Evolutionary conservation across 257 asterid genomes (phyloP), one percentile per base, ranked within the genome.

Genomic region (Lavandula angustifolia): DNA sequence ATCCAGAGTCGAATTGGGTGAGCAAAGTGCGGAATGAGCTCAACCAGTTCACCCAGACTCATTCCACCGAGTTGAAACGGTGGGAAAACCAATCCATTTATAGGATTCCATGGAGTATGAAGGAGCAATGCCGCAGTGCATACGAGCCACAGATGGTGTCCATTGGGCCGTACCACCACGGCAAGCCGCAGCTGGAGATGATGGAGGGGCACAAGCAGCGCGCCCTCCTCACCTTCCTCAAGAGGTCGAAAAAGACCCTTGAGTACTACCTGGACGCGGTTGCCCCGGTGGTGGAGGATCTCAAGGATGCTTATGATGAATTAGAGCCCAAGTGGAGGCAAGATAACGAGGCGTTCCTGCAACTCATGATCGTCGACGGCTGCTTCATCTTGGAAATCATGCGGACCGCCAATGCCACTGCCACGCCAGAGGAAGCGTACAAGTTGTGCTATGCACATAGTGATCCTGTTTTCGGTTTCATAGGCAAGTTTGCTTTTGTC

Each of bases 81-180:
- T 74, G 83, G 83, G 37, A 6, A 44, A 46, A 46, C 12, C 71
- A 57, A 9, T 72, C 79, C 13, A 75, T 80, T 10, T 75, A 80
- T 46, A 62, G 29, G 65, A 17, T 80, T 3, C 83, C 81, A 1
- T 18, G 11, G 0, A 38, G 33, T 6, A 70, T 79, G 13, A 54
- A 65, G 7, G 52, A 76, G 4, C 43, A 55, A 3, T 33, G 58
- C 64, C 7, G 35, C 18, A 53, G 9, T 5, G 69, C 81, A 0
- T 77, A 72, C 71, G 62, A 13, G 54, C 85, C 85, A 4, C 78
- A 32, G 8, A 61, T 5, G 7, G 67, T 74, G 57, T 80, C 81
- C 0, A 50, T 80, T 4, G 85, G 82, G 5, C 85, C 85, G 6
- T 80, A 80, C 44, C 82, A 80, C 59, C 37, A 56, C 17, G 62